phyloP scores from a whole-genome alignment of 768 basidiomycete genomes.

The Hypholoma fasciculare region DNA sequence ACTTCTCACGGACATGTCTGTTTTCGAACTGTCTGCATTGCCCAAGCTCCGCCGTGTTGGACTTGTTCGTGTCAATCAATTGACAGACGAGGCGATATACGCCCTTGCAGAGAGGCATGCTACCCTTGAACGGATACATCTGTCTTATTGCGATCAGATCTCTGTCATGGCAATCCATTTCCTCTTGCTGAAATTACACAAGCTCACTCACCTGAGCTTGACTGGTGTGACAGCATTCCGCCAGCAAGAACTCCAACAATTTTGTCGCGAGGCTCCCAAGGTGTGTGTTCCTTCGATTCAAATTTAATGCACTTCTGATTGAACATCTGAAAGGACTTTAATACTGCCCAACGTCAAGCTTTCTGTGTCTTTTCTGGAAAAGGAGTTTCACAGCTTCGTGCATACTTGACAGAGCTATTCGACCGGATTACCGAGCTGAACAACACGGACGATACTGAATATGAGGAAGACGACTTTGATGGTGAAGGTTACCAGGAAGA shows the following conservation, averaged over 20 bases:
- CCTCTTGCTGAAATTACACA: constrained; percentile 84
- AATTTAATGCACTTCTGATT: constrained; percentile 8
- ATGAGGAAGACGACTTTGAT: constrained; percentile 62
- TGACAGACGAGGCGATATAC: constrained; percentile 94
- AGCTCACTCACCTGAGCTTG: constrained; percentile 91
- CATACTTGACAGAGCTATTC: constrained; percentile 75
- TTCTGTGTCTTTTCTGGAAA: constrained; percentile 98
- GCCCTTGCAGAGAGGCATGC: constrained; percentile 83
- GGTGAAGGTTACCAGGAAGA: constrained; percentile 50
- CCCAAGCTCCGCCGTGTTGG: constrained; percentile 94
- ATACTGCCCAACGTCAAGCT: constrained; percentile 79
- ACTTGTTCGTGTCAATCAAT: constrained; percentile 87
- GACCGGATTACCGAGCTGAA: constrained; percentile 75
- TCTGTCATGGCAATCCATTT: constrained; percentile 90
- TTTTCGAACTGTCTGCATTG: constrained; percentile 85
- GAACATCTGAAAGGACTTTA: constrained; percentile 71
- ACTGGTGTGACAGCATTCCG: constrained; percentile 97
- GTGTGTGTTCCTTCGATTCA: constrained; percentile 39
- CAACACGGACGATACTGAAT: constrained; percentile 68
- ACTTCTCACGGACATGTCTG: constrained; percentile 88
- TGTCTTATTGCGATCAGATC: constrained; percentile 97
- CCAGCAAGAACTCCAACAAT: constrained; percentile 80
- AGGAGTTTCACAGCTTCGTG: constrained; percentile 81
- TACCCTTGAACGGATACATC: constrained; percentile 91
- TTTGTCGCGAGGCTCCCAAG: constrained; percentile 84